phyloP scores from a whole-genome alignment of 257 asterid genomes.

The Cruciata laevipes region DNA sequence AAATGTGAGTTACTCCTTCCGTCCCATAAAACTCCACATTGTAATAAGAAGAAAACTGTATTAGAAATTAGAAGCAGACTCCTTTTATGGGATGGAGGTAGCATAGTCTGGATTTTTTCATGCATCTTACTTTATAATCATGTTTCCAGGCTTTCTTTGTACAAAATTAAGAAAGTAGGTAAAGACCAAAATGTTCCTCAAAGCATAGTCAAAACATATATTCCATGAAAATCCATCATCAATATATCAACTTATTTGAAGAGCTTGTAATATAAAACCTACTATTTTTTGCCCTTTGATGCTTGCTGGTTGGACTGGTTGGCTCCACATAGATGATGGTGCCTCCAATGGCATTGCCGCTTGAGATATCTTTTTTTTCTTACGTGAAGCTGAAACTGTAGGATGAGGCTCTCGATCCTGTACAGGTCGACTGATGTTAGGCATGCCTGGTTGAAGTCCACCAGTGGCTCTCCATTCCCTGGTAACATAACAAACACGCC shows the following conservation, averaged over 20 bases:
- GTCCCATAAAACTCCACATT: neutral
- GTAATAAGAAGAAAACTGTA: neutral
- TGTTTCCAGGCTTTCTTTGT: neutral
- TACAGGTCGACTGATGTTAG: constrained; percentile 4
- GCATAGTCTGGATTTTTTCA: neutral
- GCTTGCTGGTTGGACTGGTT: constrained; percentile 40
- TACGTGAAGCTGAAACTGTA: constrained; percentile 14
- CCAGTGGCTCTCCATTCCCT: constrained; percentile 23
- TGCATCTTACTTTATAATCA: neutral
- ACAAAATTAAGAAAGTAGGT: neutral
- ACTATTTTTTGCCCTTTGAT: constrained; percentile 49
- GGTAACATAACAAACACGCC: neutral
- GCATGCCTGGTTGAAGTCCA: constrained; percentile 18
- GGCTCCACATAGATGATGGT: constrained; percentile 11
- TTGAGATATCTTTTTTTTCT: constrained; percentile 17
- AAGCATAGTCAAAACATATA: neutral
- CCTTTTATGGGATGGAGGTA: neutral
- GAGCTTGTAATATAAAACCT: constrained; percentile 20
- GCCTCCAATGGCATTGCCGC: constrained; percentile 10
- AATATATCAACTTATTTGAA: neutral
- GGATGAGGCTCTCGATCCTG: constrained; percentile 16
- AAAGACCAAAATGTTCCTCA: neutral
- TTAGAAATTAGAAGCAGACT: too few species aligned
- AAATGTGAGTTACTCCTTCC: neutral
- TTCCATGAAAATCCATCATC: neutral